Evolutionary conservation across 805 yeast species (phyloP).

Genomic region (Komagataella phaffii): DNA sequence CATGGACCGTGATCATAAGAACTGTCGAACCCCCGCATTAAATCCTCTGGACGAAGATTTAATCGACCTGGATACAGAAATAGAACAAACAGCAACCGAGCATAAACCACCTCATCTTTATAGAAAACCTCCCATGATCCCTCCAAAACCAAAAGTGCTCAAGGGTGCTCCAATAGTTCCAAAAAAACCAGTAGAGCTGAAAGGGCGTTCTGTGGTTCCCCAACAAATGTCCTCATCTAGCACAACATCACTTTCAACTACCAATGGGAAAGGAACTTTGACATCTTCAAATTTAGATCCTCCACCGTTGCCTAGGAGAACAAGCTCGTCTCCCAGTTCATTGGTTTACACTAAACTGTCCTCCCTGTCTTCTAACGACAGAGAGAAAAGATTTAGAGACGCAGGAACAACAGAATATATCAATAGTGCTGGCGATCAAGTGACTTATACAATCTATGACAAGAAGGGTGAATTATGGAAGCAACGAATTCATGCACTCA

Average conservation of each 20-base stretch:
- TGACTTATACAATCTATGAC: constrained; percentile 16
- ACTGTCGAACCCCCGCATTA: background rate
- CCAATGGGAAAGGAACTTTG: background rate
- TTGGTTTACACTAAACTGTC: background rate
- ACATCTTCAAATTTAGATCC: background rate
- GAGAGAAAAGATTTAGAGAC: background rate
- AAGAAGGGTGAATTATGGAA: constrained; percentile 45
- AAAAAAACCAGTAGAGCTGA: constrained; percentile 27
- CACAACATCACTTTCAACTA: constrained; percentile 16
- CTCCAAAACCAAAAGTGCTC: constrained; percentile 1
- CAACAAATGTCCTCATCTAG: constrained; percentile 8
- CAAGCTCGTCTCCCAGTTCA: background rate
- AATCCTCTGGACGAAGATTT: constrained; percentile 12
- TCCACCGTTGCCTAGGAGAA: background rate
- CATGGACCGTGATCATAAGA: constrained; percentile 5
- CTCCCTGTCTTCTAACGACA: background rate
- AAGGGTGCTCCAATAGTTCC: constrained; percentile 27
- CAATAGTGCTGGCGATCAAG: background rate
- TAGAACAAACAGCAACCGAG: background rate
- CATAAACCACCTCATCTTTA: background rate
- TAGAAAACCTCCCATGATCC: background rate
- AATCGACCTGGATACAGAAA: constrained; percentile 21
- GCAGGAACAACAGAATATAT: background rate
- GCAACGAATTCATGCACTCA: constrained; percentile 24
- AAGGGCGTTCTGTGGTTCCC: constrained; percentile 13